Evolutionary conservation across 768 basidiomycete species (phyloP), one percentile per base, ranked within the genome.

Genomic region (Sporobolomyces pararoseus): DNA sequence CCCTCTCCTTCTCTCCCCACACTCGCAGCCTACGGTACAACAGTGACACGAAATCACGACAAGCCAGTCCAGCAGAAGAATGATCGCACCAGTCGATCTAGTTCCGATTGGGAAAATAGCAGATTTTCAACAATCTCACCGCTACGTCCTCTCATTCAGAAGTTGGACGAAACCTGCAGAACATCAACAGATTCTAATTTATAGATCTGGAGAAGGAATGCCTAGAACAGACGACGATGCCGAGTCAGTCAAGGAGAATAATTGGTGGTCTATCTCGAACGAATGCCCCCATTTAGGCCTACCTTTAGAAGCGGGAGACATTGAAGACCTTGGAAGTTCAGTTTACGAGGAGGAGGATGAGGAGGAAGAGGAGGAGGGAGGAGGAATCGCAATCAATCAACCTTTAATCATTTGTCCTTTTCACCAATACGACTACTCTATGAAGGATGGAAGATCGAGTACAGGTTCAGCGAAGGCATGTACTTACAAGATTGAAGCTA

Each of bases 381-480:
- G 51, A 2, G 37, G 12, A 10, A 23, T 25, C 27, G 54, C 37
- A 27, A 49, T 2, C 7, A 51, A n/a, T 4, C 44, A 31, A n/a
- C 65, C 70, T 1, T 16, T 65, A 27, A 49, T 73, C 59, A 54
- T 68, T 31, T 73, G 71, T 31, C 71, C 71, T 1, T 69, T 55
- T 44, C 63, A 64, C 29, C 63, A 64, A 53, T 88, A 89, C 72
- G 88, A 89, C 75, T 89, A 88, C 77, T 84, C 87, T 77, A 79
- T 89, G n/a, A 81, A 79, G 27, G 87, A 86, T 1, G 88, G 89
- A 3, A 82, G 84, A 70, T 88, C 87, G 75, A 86, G 87, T 68
- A 88, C 85, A 6, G 88, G 88, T 6, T 80, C n/a, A n/a, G n/a
- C 89, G 50, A 81, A 79, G 73, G 85, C 89, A 1, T 89, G 89